Percentiles rank a stretch among this genome's conserved stretches.
Conservation (phyloP, 2,329 filamentous ascomycete genomes). For the Fusarium stilboides region DNA sequence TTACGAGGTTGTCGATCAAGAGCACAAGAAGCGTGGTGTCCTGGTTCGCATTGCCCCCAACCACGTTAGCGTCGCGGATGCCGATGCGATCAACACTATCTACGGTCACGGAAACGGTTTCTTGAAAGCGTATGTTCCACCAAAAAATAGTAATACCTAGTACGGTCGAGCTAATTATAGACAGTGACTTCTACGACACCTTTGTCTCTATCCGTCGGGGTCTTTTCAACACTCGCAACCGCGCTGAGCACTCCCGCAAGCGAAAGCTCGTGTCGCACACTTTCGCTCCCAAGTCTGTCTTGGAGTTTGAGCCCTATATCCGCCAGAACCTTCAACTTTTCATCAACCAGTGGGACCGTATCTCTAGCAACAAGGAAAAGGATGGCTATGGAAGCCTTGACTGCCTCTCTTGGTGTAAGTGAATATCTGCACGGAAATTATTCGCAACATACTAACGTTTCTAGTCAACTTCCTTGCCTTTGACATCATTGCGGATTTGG, state of each 20-base stretch:
- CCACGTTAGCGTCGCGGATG: conserved; percentile 86
- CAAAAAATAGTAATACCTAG: accelerated
- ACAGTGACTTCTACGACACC: conserved; percentile 88
- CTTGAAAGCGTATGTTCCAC: conserved; percentile 71
- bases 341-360: conserved; percentile 80
- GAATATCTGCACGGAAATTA: accelerated
- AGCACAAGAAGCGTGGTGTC: conserved; percentile 82
- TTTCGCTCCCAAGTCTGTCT: conserved; percentile 86
- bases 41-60: conserved; percentile 87
- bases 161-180: background rate
- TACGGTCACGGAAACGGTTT: conserved; percentile 88
- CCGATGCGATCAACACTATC: conserved; percentile 79
- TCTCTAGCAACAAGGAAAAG: conserved; percentile 67
- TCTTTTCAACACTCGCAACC: conserved; percentile 90
- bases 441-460: background rate
- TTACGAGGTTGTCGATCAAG: conserved; percentile 75
- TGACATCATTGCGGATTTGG: conserved; percentile 64
- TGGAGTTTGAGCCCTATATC: conserved; percentile 92
- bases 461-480: conserved; percentile 66
- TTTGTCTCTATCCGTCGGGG: conserved; percentile 90
- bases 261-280: conserved; percentile 90
- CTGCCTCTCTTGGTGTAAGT: conserved; percentile 78
- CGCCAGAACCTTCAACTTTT: conserved; percentile 84
- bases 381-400: conserved; percentile 75
- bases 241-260: conserved; percentile 87